Evolutionary conservation across 768 basidiomycete genomes (phyloP), one percentile per base, ranked within the genome.

Genomic region (Hygrophoropsis aurantiaca): DNA sequence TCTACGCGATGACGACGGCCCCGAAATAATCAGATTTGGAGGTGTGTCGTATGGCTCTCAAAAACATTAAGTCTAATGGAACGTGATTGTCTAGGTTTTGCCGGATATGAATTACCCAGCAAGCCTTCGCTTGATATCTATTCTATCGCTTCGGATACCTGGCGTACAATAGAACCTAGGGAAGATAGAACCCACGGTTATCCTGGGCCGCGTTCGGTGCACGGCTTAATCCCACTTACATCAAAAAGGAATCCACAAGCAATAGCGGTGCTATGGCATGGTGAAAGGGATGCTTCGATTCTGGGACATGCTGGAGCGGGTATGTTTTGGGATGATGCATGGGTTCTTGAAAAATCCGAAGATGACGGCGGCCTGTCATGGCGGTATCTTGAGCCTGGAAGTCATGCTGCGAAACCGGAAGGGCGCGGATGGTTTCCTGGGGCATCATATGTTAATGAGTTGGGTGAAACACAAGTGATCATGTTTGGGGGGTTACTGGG

Each of bases 381-480:
- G 70, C 66, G 54, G 36, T 59, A 53, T 35, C 40, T 67, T 11
- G 52, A 38, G 3, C 3, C 46, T 8, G 43, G 30, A 5, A 58
- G 51, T 45, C 19, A 50, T 39, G 27, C 35, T 16, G 34, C 42
- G 5, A 30, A 20, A 0, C 70, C 74, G 3, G 61, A 65, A 24
- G 59, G 67, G 0, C 58, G 75, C 13, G 75, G 77, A 0, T 78
- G 78, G 75, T 73, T 79, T 53, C 58, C 68, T 1, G 50, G 62
- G 0, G 66, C 65, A 1, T 55, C 48, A 1, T 63, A 62, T 24
- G 47, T 55, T 2, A 60, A 53, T 7, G 49, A 48, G 9, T 48
- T 50, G 4, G 61, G 59, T 4, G 41, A 57, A 46, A 62, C 58
- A 0, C 53, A 56, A 24, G 51, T 70, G 8, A 59, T 74, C 2